Evolutionary conservation across 768 basidiomycete genomes (phyloP).

Genomic region (Mycena crocata): DNA sequence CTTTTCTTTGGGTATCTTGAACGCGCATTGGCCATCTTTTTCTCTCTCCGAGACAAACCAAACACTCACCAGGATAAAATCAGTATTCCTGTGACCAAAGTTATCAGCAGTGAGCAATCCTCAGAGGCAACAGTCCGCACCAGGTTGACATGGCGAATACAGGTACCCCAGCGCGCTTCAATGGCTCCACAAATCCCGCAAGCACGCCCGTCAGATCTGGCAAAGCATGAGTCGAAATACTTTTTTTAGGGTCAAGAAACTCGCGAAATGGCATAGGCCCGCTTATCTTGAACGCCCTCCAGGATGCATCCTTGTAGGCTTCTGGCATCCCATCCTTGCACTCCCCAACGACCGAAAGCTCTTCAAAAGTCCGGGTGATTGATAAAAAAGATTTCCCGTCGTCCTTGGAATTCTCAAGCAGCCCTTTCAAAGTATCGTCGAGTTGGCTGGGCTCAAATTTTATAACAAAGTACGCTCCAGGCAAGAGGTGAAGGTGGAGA

Average conservation of each 20-base stretch:
- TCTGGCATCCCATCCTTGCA: constrained; percentile 50
- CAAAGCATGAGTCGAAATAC: constrained; percentile 1
- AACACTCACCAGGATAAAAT: constrained; percentile 60
- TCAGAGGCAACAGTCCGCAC: constrained; percentile 44
- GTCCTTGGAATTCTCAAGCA: constrained; percentile 46
- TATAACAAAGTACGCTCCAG: constrained; percentile 57
- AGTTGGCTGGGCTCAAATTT: constrained; percentile 47
- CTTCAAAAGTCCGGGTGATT: constrained; percentile 69
- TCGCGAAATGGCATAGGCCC: constrained; percentile 77
- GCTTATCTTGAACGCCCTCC: constrained; percentile 71
- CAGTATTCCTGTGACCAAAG: constrained; percentile 66
- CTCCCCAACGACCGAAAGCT: constrained; percentile 70
- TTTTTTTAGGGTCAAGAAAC: constrained; percentile 23
- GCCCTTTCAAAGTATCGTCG: constrained; percentile 49
- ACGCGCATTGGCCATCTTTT: not conserved
- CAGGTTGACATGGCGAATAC: constrained; percentile 76
- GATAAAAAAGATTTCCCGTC: constrained; percentile 56
- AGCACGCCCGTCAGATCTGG: constrained; percentile 69
- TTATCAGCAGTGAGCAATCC: constrained; percentile 6
- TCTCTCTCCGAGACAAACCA: not conserved
- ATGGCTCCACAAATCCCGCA: constrained; percentile 62
- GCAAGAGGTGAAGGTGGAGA: constrained; percentile 60
- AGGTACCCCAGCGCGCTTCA: constrained; percentile 62
- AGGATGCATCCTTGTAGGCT: constrained; percentile 52
- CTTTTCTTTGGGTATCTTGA: constrained; percentile 54